Percentiles rank a stretch among this genome's conserved stretches.
Evolutionary conservation across 176 grass and related monocot genomes (phyloP).

Genomic region (Zizania latifolia): DNA sequence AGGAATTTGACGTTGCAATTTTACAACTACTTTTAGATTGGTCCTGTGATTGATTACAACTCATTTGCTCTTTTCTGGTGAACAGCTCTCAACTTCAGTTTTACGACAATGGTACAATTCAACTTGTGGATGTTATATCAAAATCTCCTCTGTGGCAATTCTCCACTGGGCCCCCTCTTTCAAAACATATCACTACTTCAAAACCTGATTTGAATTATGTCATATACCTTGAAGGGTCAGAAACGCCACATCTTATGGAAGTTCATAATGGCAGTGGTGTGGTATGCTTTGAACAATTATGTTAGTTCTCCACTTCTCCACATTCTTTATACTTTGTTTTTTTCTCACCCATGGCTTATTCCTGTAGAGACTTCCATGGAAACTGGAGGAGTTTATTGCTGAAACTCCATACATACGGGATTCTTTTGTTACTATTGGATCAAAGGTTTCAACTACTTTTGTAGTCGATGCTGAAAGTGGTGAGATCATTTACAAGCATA

Average conservation of each 20-base stretch:
- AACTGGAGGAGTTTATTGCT: slow-evolving; percentile 71
- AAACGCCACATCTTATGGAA: slow-evolving; percentile 31
- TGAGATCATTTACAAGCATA: slow-evolving; percentile 66
- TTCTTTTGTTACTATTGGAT: slow-evolving; percentile 78
- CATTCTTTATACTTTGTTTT: not conserved
- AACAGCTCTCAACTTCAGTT: slow-evolving; percentile 36
- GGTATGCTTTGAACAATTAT: slow-evolving; percentile 43
- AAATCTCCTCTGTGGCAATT: slow-evolving; percentile 42
- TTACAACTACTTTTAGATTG: not conserved
- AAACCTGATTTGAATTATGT: slow-evolving; percentile 32
- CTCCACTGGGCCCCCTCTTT: slow-evolving; percentile 43
- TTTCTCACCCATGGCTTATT: slow-evolving; percentile 20
- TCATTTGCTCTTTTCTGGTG: not conserved
- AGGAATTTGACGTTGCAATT: not conserved
- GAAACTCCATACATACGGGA: slow-evolving; percentile 70
- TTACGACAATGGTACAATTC: slow-evolving; percentile 46
- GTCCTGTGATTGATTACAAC: not conserved
- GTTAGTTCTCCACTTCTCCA: not conserved
- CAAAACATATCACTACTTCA: slow-evolving; percentile 21
- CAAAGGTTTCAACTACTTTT: slow-evolving; percentile 76
- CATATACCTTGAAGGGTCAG: slow-evolving; percentile 32
- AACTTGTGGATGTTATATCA: slow-evolving; percentile 36
- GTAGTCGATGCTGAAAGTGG: slow-evolving; percentile 65
- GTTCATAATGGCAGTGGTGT: slow-evolving; percentile 32
- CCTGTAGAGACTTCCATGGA: slow-evolving; percentile 65